phyloP scores from a whole-genome alignment of 2,329 filamentous ascomycete species.

The Tolypocladium cylindrosporum region DNA sequence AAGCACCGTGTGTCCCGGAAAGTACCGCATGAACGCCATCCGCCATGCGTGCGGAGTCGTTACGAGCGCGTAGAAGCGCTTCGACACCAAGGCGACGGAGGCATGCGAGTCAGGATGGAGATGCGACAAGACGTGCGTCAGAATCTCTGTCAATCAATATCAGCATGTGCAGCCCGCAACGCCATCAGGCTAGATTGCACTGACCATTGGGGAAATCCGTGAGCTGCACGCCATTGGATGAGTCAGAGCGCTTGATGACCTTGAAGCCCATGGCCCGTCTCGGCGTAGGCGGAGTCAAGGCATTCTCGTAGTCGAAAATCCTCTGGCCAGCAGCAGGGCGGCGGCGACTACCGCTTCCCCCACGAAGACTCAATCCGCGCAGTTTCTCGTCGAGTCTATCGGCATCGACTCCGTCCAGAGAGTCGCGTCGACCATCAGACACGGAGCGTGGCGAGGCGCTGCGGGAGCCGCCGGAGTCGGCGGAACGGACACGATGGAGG shows the following conservation, averaged over 20 bases:
- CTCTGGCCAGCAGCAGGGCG: constrained; percentile 36
- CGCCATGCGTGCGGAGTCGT: constrained; percentile 91
- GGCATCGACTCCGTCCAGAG: constrained; percentile 25
- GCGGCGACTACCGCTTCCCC: constrained; percentile 15
- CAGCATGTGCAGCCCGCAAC: not conserved
- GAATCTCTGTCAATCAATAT: constrained; percentile 53
- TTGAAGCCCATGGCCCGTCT: constrained; percentile 44
- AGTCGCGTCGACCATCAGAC: constrained; percentile 15
- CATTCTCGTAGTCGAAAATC: constrained; percentile 53
- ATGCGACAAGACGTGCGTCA: constrained; percentile 87
- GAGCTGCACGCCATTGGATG: constrained; percentile 32
- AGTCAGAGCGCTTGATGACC: constrained; percentile 37
- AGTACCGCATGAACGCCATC: constrained; percentile 83
- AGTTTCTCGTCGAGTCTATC: constrained; percentile 39
- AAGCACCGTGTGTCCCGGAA: constrained; percentile 56
- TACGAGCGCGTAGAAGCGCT: constrained; percentile 75
- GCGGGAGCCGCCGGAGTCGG: constrained; percentile 15
- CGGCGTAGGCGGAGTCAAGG: constrained; percentile 35
- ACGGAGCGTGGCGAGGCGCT: constrained; percentile 26
- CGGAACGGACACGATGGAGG: constrained; percentile 20
- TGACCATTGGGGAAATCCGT: constrained; percentile 72
- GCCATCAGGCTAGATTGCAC: constrained; percentile 10
- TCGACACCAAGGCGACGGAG: constrained; percentile 75
- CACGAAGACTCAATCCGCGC: constrained; percentile 38
- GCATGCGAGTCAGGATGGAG: constrained; percentile 77